These are phyloP conservation scores for Elongisporangium senticosum DNA, from an alignment of 352 stramenopile genomes.

Conservation along the genomic window DNA sequence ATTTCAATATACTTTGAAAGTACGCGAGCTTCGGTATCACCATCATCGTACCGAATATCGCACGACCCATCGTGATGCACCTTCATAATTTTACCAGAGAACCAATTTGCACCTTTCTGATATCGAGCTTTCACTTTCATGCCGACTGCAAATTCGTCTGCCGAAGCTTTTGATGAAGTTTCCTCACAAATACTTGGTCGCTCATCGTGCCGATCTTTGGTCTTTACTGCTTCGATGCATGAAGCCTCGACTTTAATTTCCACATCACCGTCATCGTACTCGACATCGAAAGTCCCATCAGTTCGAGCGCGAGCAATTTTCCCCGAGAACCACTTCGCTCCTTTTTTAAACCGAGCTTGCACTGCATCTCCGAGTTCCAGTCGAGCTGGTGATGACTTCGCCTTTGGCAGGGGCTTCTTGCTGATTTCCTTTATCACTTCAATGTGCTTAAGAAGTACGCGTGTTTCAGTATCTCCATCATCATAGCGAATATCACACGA, in stretches of 20 bases:
- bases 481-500: slow-evolving; percentile 63
- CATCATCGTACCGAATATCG: slow-evolving; percentile 65
- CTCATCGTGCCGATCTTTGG: slow-evolving; percentile 1
- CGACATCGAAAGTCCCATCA: slow-evolving; percentile 53
- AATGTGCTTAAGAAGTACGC: slow-evolving; percentile 27
- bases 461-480: slow-evolving; percentile 39
- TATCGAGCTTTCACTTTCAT: slow-evolving; percentile 30
- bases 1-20: slow-evolving; percentile 14
- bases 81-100: slow-evolving; percentile 37
- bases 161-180: not conserved
- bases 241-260: slow-evolving; percentile 17
- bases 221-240: slow-evolving; percentile 10
- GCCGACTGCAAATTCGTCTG: slow-evolving; percentile 16
- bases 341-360: slow-evolving; percentile 39
- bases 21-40: slow-evolving; percentile 37
- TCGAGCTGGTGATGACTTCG: not conserved
- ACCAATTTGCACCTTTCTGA: slow-evolving; percentile 36
- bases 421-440: slow-evolving; percentile 12
- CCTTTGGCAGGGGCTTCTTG: slow-evolving; percentile 7
- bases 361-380: slow-evolving; percentile 34
- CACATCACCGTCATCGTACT: slow-evolving; percentile 37
- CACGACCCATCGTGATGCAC: slow-evolving; percentile 52
- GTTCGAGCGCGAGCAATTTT: slow-evolving; percentile 37
- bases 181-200: slow-evolving; percentile 2
- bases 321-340: slow-evolving; percentile 32